Conservation (phyloP, 1,284 basidiomycete species). For the Macrocybe sp. region DNA sequence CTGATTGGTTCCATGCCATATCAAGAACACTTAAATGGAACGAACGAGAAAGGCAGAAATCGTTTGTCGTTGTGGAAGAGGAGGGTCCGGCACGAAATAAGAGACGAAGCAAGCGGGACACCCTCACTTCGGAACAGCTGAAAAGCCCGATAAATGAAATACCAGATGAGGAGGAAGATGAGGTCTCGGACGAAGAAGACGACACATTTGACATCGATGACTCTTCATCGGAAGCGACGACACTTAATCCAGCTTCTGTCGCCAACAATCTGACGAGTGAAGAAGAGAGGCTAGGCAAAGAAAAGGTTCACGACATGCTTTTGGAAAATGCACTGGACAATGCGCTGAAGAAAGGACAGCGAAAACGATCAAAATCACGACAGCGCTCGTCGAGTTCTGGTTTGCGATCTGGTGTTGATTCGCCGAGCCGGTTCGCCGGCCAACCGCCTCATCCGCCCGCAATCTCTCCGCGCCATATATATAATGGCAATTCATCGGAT, state of each 20-base stretch:
- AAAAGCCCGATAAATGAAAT: conserved; percentile 6
- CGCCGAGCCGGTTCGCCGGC: conserved; percentile 74
- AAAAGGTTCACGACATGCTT: conserved; percentile 14
- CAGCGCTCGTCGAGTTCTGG: conserved; percentile 36
- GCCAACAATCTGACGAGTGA: conserved; percentile 12
- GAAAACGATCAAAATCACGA: conserved; percentile 35
- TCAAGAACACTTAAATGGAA: conserved; percentile 97
- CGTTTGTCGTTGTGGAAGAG: conserved; percentile 96
- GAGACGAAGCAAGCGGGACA: conserved; percentile 25
- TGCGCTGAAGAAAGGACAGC: conserved; percentile 28
- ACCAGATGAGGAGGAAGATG: conserved; percentile 12
- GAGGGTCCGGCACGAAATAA: conserved; percentile 58
- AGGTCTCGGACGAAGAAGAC: conserved; percentile 47
- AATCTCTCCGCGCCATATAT: conserved; percentile 50
- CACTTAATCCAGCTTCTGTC: conserved; percentile 12
- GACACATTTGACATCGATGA: conserved; percentile 92
- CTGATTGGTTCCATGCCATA: conserved; percentile 98
- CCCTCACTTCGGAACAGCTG: conserved; percentile 14
- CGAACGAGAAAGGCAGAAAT: conserved; percentile 95
- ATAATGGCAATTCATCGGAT: conserved; percentile 31
- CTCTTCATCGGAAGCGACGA: conserved; percentile 53
- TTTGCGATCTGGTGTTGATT: conserved; percentile 62
- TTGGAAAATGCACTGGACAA: conserved; percentile 11
- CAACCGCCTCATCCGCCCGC: conserved; percentile 54
- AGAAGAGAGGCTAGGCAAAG: conserved; percentile 16